Percentiles rank a stretch among this genome's conserved stretches.
phyloP scores from a whole-genome alignment of 176 grass and related monocot genomes.

The Avena atlantica region DNA sequence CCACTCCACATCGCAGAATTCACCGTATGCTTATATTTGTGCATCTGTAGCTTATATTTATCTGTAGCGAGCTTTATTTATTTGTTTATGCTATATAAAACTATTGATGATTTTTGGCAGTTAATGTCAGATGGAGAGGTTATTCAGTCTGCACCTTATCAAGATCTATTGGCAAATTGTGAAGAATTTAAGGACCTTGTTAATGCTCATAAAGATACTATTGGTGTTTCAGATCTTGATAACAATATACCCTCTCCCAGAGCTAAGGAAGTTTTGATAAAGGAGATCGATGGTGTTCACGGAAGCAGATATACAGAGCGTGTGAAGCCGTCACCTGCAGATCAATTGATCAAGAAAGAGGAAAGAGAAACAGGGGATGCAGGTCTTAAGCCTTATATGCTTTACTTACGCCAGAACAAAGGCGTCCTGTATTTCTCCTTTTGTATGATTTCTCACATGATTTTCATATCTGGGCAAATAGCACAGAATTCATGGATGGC shows the following conservation, averaged over 20 bases:
- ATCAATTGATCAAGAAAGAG: slow-evolving; percentile 93
- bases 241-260: slow-evolving; percentile 22
- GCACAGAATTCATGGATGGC: slow-evolving; percentile 96
- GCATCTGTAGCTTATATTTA: not conserved
- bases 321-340: slow-evolving; percentile 37
- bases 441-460: slow-evolving; percentile 50
- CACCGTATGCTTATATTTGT: not conserved
- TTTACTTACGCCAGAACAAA: slow-evolving; percentile 81
- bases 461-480: slow-evolving; percentile 79
- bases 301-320: slow-evolving; percentile 42
- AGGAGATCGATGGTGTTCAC: slow-evolving; percentile 51
- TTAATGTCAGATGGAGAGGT: slow-evolving; percentile 90
- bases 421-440: slow-evolving; percentile 69
- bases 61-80: not conserved
- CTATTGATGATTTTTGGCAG: slow-evolving; percentile 50
- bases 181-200: slow-evolving; percentile 88
- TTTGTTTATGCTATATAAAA: slow-evolving; percentile 24
- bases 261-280: slow-evolving; percentile 46
- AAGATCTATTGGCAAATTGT: slow-evolving; percentile 61
- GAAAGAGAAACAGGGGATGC: slow-evolving; percentile 90
- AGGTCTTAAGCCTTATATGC: slow-evolving; percentile 75
- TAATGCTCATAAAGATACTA: slow-evolving; percentile 76
- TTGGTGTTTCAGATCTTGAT: slow-evolving; percentile 52
- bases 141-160: slow-evolving; percentile 63
- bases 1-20: not conserved